Conservation (phyloP, 2,329 filamentous ascomycete genomes). For the Xylaria sp. region DNA sequence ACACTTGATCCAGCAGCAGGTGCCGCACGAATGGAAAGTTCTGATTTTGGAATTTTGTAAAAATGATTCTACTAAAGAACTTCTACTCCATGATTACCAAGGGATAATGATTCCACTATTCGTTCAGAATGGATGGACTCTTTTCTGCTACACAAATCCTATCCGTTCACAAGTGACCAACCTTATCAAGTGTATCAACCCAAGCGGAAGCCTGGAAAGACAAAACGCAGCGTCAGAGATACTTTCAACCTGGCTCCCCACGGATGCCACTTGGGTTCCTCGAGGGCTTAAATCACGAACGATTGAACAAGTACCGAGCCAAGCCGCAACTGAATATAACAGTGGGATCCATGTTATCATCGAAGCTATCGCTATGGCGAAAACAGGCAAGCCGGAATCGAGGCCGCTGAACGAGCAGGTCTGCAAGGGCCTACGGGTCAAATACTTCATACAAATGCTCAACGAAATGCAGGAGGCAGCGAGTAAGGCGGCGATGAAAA, state of each 20-base stretch:
- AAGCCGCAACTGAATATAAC: constrained; percentile 3
- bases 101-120: constrained; percentile 18
- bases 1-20: neutral
- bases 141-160: constrained; percentile 21
- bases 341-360: constrained; percentile 34
- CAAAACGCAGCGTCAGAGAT: neutral
- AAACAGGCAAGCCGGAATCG: constrained; percentile 27
- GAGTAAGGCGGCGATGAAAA: constrained; percentile 7
- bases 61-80: no score
- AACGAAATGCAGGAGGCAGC: constrained; percentile 27
- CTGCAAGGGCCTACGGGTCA: constrained; percentile 31
- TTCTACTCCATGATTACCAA: neutral
- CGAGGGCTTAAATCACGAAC: neutral
- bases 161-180: neutral
- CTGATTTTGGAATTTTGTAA: no score
- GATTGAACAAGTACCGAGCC: neutral
- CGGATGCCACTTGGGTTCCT: neutral
- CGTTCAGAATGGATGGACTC: constrained; percentile 5
- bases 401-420: constrained; percentile 12
- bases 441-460: constrained; percentile 32
- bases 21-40: constrained; percentile 6
- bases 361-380: constrained; percentile 30
- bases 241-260: constrained; percentile 1
- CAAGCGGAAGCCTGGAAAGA: neutral
- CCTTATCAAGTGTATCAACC: constrained; percentile 2